A percentile compares a stretch with the other conserved stretches of the same genome.
Evolutionary conservation across 495 filamentous ascomycete species (phyloP).

Genomic region (Penicilliopsis zonata): DNA sequence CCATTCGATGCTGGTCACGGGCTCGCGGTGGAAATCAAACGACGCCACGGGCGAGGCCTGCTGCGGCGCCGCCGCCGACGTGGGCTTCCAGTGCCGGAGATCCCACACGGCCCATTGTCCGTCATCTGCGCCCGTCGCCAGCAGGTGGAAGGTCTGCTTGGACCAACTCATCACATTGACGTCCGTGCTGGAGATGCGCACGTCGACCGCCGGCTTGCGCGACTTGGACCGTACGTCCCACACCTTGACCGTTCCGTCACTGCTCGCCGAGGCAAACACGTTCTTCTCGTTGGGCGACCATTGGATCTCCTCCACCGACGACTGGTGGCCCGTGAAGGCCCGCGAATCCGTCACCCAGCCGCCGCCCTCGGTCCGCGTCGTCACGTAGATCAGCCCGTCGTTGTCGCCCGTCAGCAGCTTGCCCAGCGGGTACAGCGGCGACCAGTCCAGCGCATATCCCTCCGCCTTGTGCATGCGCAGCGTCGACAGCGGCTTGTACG

Average conservation of each 20-base stretch:
- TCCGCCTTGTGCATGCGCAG: conserved; percentile 85
- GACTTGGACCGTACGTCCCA: conserved; percentile 91
- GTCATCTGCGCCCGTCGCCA: conserved; percentile 89
- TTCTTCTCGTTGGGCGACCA: conserved; percentile 88
- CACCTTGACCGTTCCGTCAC: conserved; percentile 86
- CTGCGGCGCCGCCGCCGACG: conserved; percentile 24
- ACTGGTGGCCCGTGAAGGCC: conserved; percentile 69
- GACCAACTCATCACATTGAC: conserved; percentile 97
- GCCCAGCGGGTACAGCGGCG: conserved; percentile 58
- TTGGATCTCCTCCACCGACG: conserved; percentile 86
- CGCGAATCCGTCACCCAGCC: conserved; percentile 74
- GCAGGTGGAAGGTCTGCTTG: conserved; percentile 67
- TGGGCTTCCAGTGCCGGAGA: conserved; percentile 82
- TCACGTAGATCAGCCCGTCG: conserved; percentile 76
- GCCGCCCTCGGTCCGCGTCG: conserved; percentile 73
- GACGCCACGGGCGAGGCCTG: conserved; percentile 65
- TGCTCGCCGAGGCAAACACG: conserved; percentile 86
- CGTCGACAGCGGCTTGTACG: conserved; percentile 75
- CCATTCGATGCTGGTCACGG: conserved; percentile 94
- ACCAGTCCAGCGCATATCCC: conserved; percentile 95
- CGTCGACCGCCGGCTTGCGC: conserved; percentile 69
- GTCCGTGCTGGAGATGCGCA: conserved; percentile 71
- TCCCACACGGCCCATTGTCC: conserved; percentile 96
- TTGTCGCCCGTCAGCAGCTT: conserved; percentile 90
- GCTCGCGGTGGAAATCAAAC: conserved; percentile 90